phyloP scores from a whole-genome alignment of 345 rosid species.

The Lepidium africanum region DNA sequence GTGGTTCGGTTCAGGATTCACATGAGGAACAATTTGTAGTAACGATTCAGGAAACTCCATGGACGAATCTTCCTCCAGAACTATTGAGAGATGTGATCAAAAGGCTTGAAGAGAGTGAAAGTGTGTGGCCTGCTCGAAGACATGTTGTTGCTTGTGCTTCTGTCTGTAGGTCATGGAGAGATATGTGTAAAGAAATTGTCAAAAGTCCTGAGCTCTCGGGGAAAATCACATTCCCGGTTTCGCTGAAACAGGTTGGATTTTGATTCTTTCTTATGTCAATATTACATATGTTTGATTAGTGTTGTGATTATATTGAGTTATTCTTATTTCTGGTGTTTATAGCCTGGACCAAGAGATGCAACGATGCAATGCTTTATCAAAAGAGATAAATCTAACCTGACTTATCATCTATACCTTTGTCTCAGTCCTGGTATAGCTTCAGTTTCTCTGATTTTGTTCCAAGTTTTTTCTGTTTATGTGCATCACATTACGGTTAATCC shows the following conservation, averaged over 20 bases:
- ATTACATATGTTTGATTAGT: too few species aligned
- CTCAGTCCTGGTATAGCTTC: slow-evolving; percentile 68
- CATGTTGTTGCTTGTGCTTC: slow-evolving; percentile 95
- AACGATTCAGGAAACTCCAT: slow-evolving; percentile 56
- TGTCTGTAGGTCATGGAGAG: slow-evolving; percentile 91
- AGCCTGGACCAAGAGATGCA: slow-evolving; percentile 89
- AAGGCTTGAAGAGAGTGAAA: slow-evolving; percentile 84
- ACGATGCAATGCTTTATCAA: slow-evolving; percentile 86
- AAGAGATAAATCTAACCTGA: slow-evolving; percentile 81
- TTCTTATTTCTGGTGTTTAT: too few species aligned
- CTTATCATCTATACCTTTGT: slow-evolving; percentile 89
- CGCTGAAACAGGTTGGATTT: slow-evolving; percentile 34
- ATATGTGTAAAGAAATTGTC: slow-evolving; percentile 89
- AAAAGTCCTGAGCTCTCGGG: slow-evolving; percentile 72
- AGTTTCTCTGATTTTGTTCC: not conserved
- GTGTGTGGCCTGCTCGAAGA: slow-evolving; percentile 79
- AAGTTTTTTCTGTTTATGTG: not conserved
- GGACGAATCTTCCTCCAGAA: slow-evolving; percentile 94
- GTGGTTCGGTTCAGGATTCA: slow-evolving; percentile 62
- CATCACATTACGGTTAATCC: not conserved
- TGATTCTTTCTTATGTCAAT: too few species aligned
- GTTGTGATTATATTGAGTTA: too few species aligned
- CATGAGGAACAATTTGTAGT: slow-evolving; percentile 41
- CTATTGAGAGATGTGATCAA: slow-evolving; percentile 78
- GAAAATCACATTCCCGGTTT: slow-evolving; percentile 86